Evolutionary conservation across 805 yeast genomes (phyloP).

Genomic region (Saturnispora mendoncae): DNA sequence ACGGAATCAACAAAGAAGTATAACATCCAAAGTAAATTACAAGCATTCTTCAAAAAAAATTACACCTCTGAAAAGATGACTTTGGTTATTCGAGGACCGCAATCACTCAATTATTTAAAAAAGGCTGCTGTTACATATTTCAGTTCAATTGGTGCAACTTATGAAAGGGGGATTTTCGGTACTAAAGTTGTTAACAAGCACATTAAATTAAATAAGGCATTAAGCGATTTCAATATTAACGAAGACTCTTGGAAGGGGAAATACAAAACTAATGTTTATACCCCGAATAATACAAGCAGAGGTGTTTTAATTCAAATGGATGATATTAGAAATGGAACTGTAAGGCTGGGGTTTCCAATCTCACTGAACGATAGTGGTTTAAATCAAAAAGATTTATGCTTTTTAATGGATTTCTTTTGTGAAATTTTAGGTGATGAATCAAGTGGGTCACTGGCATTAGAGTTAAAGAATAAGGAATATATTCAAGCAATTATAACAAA

Average conservation of each 20-base stretch:
- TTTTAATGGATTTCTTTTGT: slow-evolving; percentile 41
- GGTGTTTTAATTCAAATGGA: slow-evolving; percentile 37
- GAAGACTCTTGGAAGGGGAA: slow-evolving; percentile 18
- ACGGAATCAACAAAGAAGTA: slow-evolving; percentile 26
- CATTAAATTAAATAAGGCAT: not conserved
- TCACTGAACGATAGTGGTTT: slow-evolving; percentile 6
- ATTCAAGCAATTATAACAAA: slow-evolving; percentile 34
- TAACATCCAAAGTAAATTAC: slow-evolving; percentile 31
- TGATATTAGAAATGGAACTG: not conserved
- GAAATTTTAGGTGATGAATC: slow-evolving; percentile 59
- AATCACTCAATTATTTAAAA: slow-evolving; percentile 48
- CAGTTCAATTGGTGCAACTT: slow-evolving; percentile 23
- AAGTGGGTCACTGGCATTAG: slow-evolving; percentile 37
- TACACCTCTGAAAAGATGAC: slow-evolving; percentile 45
- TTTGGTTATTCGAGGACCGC: slow-evolving; percentile 57
- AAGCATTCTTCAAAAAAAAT: slow-evolving; percentile 32
- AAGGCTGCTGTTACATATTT: slow-evolving; percentile 42
- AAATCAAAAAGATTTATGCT: slow-evolving; percentile 18
- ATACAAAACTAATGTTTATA: slow-evolving; percentile 22
- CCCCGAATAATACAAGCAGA: slow-evolving; percentile 15
- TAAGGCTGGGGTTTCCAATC: slow-evolving; percentile 28
- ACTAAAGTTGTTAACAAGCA: not conserved
- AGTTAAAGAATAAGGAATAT: slow-evolving; percentile 29
- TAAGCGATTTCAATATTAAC: slow-evolving; percentile 8
- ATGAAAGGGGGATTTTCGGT: not conserved